A percentile compares a stretch with the other conserved stretches of the same genome.
Evolutionary conservation across 192 early-diverging fungal species (phyloP).

Genomic region (Gamsiella multidivaricata): DNA sequence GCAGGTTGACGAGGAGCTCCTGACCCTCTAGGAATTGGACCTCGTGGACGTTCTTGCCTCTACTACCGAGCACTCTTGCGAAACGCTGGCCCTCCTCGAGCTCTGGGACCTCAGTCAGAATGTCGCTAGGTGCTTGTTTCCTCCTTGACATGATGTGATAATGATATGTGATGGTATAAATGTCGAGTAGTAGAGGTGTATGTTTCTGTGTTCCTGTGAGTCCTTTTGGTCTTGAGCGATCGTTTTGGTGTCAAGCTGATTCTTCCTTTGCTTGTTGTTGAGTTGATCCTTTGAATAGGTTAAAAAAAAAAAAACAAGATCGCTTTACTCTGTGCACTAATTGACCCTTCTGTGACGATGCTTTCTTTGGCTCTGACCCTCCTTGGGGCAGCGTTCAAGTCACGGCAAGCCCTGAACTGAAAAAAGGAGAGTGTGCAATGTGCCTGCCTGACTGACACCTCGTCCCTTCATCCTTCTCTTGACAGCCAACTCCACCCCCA

Average conservation of each 20-base stretch:
- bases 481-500: neutral
- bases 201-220: too few species aligned
- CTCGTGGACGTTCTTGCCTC: conserved; percentile 81
- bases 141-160: conserved; percentile 43
- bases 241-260: too few species aligned
- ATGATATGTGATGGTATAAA: neutral
- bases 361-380: neutral
- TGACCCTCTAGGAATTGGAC: conserved; percentile 64
- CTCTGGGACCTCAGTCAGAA: conserved; percentile 39
- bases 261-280: too few species aligned
- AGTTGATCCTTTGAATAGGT: too few species aligned
- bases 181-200: neutral
- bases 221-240: too few species aligned
- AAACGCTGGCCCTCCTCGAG: conserved; percentile 59
- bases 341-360: too few species aligned
- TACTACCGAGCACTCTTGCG: conserved; percentile 70
- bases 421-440: neutral
- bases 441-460: neutral
- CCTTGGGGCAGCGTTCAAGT: neutral
- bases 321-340: too few species aligned
- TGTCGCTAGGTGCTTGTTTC: conserved; percentile 47
- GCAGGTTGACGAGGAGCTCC: conserved; percentile 74
- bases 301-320: too few species aligned
- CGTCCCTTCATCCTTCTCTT: neutral
- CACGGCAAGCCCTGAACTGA: neutral